Evolutionary conservation across 2,329 filamentous ascomycete genomes (phyloP).

Genomic region (Talaromyces amestolkiae): DNA sequence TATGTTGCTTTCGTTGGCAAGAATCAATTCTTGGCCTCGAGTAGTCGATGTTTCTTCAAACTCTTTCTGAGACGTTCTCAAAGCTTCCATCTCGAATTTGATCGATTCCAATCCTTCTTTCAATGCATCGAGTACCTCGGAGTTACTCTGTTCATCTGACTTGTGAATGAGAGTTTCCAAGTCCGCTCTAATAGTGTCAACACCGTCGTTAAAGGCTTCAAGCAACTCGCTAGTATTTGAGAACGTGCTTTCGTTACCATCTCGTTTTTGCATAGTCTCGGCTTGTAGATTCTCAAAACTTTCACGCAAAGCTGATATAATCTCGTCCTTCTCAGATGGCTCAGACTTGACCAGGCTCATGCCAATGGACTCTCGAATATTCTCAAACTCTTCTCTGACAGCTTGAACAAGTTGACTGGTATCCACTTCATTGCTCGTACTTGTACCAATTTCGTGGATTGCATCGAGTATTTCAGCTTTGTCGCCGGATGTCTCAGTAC

Average conservation of each 20-base stretch:
- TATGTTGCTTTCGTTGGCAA: slow-evolving; percentile 52
- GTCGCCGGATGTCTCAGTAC: slow-evolving; percentile 54
- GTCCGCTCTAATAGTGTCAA: slow-evolving; percentile 73
- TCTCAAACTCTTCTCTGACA: slow-evolving; percentile 61
- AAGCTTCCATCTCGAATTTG: slow-evolving; percentile 71
- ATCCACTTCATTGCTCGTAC: slow-evolving; percentile 31
- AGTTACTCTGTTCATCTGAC: slow-evolving; percentile 76
- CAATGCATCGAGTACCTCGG: slow-evolving; percentile 85
- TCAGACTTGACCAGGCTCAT: slow-evolving; percentile 51
- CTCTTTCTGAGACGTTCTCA: slow-evolving; percentile 59
- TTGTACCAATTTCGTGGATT: slow-evolving; percentile 51
- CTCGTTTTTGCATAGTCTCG: slow-evolving; percentile 53
- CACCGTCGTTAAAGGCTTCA: slow-evolving; percentile 64
- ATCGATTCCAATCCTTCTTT: slow-evolving; percentile 77
- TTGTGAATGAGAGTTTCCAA: slow-evolving; percentile 73
- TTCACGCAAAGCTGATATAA: slow-evolving; percentile 56
- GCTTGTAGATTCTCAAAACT: slow-evolving; percentile 46
- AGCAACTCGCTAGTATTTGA: slow-evolving; percentile 58
- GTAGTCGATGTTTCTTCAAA: slow-evolving; percentile 52
- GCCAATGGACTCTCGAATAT: slow-evolving; percentile 58
- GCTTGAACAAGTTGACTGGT: slow-evolving; percentile 38
- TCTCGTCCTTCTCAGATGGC: slow-evolving; percentile 60
- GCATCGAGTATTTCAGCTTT: slow-evolving; percentile 63
- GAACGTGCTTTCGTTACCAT: slow-evolving; percentile 47
- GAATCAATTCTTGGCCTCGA: slow-evolving; percentile 56